Base-by-base conservation (phyloP, 1,284 basidiomycete species). In the Gymnopus androsaceus region DNA sequence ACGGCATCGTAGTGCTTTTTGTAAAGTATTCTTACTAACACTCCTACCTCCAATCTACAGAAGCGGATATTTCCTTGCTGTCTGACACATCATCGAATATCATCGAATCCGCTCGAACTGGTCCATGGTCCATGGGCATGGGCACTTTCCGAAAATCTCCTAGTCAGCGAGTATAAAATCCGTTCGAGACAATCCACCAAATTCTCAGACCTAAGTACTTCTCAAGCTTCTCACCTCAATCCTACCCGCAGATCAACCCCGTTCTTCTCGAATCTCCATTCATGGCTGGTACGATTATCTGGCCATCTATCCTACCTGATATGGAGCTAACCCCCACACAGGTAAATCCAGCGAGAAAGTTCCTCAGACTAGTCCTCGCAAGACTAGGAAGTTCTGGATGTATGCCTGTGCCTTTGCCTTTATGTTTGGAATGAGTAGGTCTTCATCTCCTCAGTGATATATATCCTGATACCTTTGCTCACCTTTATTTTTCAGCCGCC, bases 401-500 rank as follows among this genome's bases (percentile, higher is more conserved):
- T 55, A 55, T 17, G 12, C 46, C 5, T 31, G 30, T 28, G 37
- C 54, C 4, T 55, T 55, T 41, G 36, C 30, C 19, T 31, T 55
- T 6, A 8, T 49, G 21, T 55, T 55, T 38, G 54, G 36, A n/a
- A 28, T 55, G 36, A 41, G 54, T 55, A 41, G 21, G 54, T 21
- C 15, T 30, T 14, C 7, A 25, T 6, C 33, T 30, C 8, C 27
- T 38, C 14, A 8, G 17, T 15, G 7, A 27, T n/a, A n/a, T n/a
- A n/a, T n/a, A n/a, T n/a, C n/a, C 14, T 21, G 14, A 3, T 30
- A n/a, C 31, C 7, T 19, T 17, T 30, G 19, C 41, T 46, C 41
- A 45, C 33, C 28, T 23, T 3, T 27, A 27, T 27, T 47, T n/a
- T 44, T 17, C 55, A 64, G 64, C 62, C 30, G 64, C 34, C 34